Evolutionary conservation across 2,329 filamentous ascomycete genomes (phyloP), one percentile per base, ranked within the genome.

Genomic region (Colletotrichum nymphaeae): DNA sequence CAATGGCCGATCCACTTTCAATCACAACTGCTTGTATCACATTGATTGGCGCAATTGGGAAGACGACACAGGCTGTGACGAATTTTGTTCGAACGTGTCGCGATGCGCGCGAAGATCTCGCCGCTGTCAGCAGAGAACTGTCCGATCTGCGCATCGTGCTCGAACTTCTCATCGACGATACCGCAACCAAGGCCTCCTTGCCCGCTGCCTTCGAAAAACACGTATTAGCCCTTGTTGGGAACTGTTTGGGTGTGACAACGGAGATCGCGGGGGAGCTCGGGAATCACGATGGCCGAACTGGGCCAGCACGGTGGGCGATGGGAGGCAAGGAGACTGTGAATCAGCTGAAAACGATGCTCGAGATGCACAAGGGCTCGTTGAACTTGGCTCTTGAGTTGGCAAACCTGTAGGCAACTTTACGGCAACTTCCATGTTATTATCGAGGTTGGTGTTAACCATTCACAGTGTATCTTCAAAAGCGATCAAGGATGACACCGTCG

Each of bases 21-120:
- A 72, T 74, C 56, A 63, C 64, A 6, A 68, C 72, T 7, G 62
- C 57, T 32, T 76, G 76, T 57, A 63, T 77, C 46, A 66, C 74
- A 4, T 72, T 77, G 22, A 46, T 76, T 11, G 53, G 69, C 4
- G 70, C 74, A 2, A 69, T 75, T 4, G 69, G 63, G 11, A 75
- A 76, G 64, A 76, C 75, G 19, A 56, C 75, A 30, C 24, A 72
- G 14, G 73, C 74, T 35, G 60, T 78, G 28, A 75, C 74, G 53
- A 75, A 67, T 28, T 78, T 78, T 22, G 65, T 78, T n/a, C 75
- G 76, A 37, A 73, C 71, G 5, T 78, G 76, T 53, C 76, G 75
- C 73, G 74, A 73, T 9, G 74, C 76, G 7, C 72, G 76, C 24
- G 62, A 67, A 14, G 76, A 78, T 69, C 69, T 78, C 24, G 64